A percentile compares a stretch with the other conserved stretches of the same genome.
phyloP scores from a whole-genome alignment of 2,329 filamentous ascomycete genomes.

The Pestalotiopsis sp. region DNA sequence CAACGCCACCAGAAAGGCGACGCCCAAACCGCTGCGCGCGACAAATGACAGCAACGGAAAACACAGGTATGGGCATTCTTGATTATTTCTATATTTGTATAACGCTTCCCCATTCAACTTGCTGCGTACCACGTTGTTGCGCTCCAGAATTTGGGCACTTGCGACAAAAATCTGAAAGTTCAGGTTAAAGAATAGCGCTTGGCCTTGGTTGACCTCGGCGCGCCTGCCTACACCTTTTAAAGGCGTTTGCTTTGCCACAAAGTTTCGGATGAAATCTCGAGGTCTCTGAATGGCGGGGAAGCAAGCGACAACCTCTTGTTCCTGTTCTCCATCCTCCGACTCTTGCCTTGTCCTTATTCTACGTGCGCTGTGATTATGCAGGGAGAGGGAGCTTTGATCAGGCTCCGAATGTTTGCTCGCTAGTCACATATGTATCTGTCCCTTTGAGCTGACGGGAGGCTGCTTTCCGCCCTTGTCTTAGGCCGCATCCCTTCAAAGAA shows the following conservation, averaged over 20 bases:
- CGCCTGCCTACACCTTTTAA: background rate
- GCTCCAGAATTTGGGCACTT: background rate
- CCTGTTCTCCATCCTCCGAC: background rate
- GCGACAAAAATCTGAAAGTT: background rate
- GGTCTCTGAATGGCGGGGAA: background rate
- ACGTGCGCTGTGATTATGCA: background rate
- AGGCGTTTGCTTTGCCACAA: conserved; percentile 7
- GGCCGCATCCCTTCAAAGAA: conserved; percentile 36
- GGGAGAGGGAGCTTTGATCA: background rate
- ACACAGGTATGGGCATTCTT: conserved; percentile 41
- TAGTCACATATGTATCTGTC: background rate
- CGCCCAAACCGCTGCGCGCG: conserved; percentile 56
- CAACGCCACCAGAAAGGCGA: conserved; percentile 35
- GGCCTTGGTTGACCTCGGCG: background rate
- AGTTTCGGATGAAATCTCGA: background rate
- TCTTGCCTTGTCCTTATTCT: background rate
- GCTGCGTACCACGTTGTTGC: background rate
- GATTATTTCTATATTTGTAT: background rate
- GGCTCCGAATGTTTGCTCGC: background rate
- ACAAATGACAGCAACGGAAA: conserved; percentile 47
- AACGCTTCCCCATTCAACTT: background rate
- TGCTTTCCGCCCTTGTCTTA: conserved; percentile 26
- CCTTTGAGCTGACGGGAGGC: conserved; percentile 32
- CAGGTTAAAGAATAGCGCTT: background rate
- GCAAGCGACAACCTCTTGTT: background rate